Base-by-base conservation (phyloP, 768 basidiomycete genomes). In the Kwoniella dejecticola region DNA sequence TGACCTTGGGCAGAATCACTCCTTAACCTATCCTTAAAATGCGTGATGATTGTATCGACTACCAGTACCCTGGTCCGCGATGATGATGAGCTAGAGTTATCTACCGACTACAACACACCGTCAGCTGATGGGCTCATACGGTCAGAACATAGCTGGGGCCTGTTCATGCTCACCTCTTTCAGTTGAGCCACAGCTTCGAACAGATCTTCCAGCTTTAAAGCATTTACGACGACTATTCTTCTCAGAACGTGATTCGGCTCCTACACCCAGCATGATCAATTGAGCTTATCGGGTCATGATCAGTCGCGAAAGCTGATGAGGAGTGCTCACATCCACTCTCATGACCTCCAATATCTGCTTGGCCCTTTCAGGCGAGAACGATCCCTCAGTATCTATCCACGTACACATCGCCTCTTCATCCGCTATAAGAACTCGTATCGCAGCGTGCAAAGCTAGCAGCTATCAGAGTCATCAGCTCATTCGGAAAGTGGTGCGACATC, bases 341-440 rank as follows among this genome's bases (percentile, higher is more conserved):
- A 58, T 62, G 0, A 29, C n/a, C 12, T 66, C 66, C 4, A 77
- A 59, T 7, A 77, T 64, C 17, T 48, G 31, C 23, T 47, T 58
- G 11, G 75, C 75, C 36, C 77, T 36, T 13, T 63, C 52, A 3
- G 74, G 65, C n/a, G 58, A 49, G 47, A 79, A 77, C 6, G 62
- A 65, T 5, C 71, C 74, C n/a, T 75, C 68, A 7, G 72, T 68
- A 46, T 79, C 77, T 8, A 79, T 57, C 77, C 77, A 79, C 19
- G 47, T 42, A 57, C 75, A 76, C 10, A 59, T 54, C 6, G 64
- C 65, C 5, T 29, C 41, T 5, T 56, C 44, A 36, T 77, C 69
- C 3, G n/a, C 10, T 0, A 52, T 13, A 4, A 79, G 60, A 12
- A 60, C 40, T 0, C 68, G 57, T 0, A 77, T 63, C 2, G 63